These are phyloP conservation scores for Aegilops sharonensis DNA, from an alignment of 176 grass and related monocot species.

Conservation along the genomic window DNA sequence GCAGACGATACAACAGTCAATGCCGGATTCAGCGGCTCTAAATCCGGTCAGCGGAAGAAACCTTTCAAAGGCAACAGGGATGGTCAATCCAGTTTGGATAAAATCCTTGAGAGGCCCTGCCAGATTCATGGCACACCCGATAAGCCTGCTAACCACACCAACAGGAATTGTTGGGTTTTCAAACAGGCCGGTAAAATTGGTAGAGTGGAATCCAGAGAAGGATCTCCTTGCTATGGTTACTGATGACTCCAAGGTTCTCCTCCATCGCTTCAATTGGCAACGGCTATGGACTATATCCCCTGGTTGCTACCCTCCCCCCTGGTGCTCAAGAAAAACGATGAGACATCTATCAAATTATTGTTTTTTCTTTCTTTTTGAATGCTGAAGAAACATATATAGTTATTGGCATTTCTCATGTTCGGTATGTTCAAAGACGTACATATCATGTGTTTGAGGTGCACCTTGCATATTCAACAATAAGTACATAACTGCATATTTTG, in stretches of 20 bases:
- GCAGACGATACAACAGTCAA: too few species aligned
- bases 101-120: too few species aligned
- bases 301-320: slow-evolving; percentile 40
- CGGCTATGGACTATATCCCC: slow-evolving; percentile 88
- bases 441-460: neutral
- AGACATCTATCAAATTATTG: neutral
- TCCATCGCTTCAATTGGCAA: slow-evolving; percentile 99
- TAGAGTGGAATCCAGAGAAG: slow-evolving; percentile 96
- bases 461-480: slow-evolving; percentile 1
- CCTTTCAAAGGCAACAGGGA: too few species aligned
- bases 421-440: neutral
- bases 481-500: neutral
- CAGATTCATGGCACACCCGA: too few species aligned
- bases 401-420: neutral
- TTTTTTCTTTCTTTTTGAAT: neutral
- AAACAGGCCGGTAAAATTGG: slow-evolving; percentile 46
- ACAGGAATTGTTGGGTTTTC: too few species aligned
- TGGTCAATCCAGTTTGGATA: too few species aligned
- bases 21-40: too few species aligned
- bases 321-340: neutral
- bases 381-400: neutral
- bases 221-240: slow-evolving; percentile 95
- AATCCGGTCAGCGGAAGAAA: too few species aligned
- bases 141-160: too few species aligned
- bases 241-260: slow-evolving; percentile 81